These are phyloP conservation scores for Phellopilus nigrolimitatus DNA, from an alignment of 1,284 basidiomycete species.

Conservation along the genomic window DNA sequence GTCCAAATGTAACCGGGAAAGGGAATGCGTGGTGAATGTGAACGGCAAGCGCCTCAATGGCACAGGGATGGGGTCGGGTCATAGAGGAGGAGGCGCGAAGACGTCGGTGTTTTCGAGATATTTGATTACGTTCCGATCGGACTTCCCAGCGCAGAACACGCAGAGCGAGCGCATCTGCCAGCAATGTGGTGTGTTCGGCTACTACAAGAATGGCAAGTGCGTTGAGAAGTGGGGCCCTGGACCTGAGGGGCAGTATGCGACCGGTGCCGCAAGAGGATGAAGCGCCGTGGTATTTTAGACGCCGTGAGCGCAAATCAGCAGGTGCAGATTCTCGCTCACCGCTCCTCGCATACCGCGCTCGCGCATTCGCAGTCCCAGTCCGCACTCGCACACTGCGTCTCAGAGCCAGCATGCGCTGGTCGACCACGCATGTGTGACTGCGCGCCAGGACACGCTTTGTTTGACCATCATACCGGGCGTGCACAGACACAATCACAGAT, in stretches of 20 bases:
- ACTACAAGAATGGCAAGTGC: slow-evolving; percentile 81
- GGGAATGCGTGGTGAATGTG: too few relatives aligned
- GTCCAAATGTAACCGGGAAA: too few relatives aligned
- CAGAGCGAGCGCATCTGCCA: slow-evolving; percentile 69
- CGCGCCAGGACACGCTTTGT: background rate
- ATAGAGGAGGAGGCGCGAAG: too few relatives aligned
- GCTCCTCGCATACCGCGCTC: background rate
- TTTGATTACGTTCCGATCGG: too few relatives aligned
- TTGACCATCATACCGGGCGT: background rate
- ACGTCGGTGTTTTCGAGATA: too few relatives aligned
- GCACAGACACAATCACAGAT: background rate
- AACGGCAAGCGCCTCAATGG: too few relatives aligned
- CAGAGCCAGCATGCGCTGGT: background rate
- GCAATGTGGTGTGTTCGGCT: slow-evolving; percentile 60
- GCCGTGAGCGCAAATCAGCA: slow-evolving; percentile 10
- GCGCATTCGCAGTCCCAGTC: background rate
- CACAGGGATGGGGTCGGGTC: too few relatives aligned
- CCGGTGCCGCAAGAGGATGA: slow-evolving; percentile 80
- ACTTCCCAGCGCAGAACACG: slow-evolving; percentile 55
- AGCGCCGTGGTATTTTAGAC: slow-evolving; percentile 64
- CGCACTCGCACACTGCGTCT: too few relatives aligned
- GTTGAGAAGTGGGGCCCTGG: slow-evolving; percentile 86
- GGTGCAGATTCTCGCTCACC: slow-evolving; percentile 24
- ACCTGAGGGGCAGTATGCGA: slow-evolving; percentile 77
- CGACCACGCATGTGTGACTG: too few relatives aligned